Percentiles rank a stretch among this genome's conserved stretches.
Conservation (phyloP, 129 eudicot species). For the Tagetes patula region DNA sequence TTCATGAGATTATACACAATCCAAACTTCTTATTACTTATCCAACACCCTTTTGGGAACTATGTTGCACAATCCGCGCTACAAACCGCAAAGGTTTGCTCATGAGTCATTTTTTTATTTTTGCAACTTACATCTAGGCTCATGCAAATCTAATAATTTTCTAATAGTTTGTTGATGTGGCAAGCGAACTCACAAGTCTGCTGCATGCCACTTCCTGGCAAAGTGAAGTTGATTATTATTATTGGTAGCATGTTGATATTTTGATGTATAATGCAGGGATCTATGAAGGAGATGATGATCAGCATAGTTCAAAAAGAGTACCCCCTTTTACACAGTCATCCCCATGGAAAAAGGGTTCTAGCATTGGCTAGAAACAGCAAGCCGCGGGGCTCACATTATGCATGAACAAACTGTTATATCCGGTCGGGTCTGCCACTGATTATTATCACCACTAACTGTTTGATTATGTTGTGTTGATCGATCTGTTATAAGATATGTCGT, state of each 20-base stretch:
- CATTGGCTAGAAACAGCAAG: constrained; percentile 35
- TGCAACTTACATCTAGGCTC: too few species aligned
- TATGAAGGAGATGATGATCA: constrained; percentile 29
- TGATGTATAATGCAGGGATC: constrained; percentile 42
- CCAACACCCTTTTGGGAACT: constrained; percentile 70
- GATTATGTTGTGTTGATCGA: constrained; percentile 34
- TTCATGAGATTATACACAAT: too few species aligned
- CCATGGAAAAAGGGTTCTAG: constrained; percentile 66
- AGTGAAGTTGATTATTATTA: too few species aligned
- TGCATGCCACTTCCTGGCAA: too few species aligned
- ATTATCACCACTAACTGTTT: constrained; percentile 26
- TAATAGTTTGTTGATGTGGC: too few species aligned
- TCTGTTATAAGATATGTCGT: constrained; percentile 35
- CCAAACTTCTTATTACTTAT: constrained; percentile 42
- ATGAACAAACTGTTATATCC: constrained; percentile 27
- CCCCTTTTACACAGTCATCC: constrained; percentile 61
- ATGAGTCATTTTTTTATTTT: neutral
- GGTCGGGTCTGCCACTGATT: constrained; percentile 30
- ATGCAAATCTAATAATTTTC: too few species aligned
- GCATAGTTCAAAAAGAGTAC: constrained; percentile 37
- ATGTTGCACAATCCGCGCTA: constrained; percentile 65
- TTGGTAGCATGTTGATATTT: too few species aligned
- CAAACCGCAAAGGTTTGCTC: constrained; percentile 39
- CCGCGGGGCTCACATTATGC: constrained; percentile 20
- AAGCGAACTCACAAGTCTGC: too few species aligned